Conservation (phyloP, 345 rosid genomes). For the Heritiera fomes region DNA sequence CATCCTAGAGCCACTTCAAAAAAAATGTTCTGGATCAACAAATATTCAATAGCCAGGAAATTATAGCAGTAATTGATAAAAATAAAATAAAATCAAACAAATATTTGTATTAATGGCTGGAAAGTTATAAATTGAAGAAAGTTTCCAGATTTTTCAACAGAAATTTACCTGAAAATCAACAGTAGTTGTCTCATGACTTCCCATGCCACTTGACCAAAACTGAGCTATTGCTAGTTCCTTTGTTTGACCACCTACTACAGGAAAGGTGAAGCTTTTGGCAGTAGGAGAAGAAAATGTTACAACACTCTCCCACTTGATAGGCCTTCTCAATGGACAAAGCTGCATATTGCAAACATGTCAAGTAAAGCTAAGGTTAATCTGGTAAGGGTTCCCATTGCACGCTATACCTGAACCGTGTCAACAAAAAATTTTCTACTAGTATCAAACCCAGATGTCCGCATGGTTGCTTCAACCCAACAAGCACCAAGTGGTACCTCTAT, state of each 20-base stretch:
- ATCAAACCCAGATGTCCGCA: constrained; percentile 82
- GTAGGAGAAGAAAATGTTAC: constrained; percentile 77
- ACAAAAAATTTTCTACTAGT: constrained; percentile 80
- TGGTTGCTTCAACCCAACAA: constrained; percentile 94
- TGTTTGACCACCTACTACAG: constrained; percentile 84
- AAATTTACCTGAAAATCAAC: constrained; percentile 89
- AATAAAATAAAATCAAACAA: neutral
- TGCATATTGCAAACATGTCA: constrained; percentile 46
- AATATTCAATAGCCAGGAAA: neutral
- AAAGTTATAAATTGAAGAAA: neutral
- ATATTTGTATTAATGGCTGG: neutral
- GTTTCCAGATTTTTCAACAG: neutral
- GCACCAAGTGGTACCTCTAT: constrained; percentile 89
- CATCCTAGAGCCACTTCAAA: neutral
- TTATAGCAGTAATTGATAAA: neutral
- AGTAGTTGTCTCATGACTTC: constrained; percentile 74
- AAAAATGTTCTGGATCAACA: neutral
- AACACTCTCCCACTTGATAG: constrained; percentile 83
- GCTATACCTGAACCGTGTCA: constrained; percentile 84
- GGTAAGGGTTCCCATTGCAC: constrained; percentile 16
- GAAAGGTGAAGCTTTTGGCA: constrained; percentile 75
- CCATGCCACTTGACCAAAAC: constrained; percentile 98
- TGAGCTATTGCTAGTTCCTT: constrained; percentile 95
- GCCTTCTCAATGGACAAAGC: constrained; percentile 91
- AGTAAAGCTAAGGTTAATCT: constrained; percentile 21